Evolutionary conservation across 768 basidiomycete genomes (phyloP), one percentile per base, ranked within the genome.

Genomic region (Lyophyllum semitale): DNA sequence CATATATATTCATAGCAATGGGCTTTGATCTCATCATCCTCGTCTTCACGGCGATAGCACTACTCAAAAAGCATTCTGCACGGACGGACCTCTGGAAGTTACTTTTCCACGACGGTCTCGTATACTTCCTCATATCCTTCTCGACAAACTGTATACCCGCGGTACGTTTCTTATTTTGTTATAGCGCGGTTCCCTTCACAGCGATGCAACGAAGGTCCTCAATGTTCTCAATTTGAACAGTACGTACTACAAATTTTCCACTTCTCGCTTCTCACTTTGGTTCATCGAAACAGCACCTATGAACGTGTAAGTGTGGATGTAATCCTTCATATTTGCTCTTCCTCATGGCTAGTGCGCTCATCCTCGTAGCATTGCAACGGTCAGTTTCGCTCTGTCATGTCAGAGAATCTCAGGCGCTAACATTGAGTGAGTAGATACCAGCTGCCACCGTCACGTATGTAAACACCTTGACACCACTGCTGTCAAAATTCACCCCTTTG

Each of bases 71-170:
- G 37, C 81, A 80, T 60, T 79, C 82, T 18, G 72, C 77, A 4
- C 74, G 81, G 43, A 85, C 82, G 4, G 82, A 78, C 55, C 74
- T 90, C n/a, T 88, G 87, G 79, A 77, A 79, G 60, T 68, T 91
- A 44, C 79, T 91, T 48, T 88, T 89, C 71, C 77, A 80, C n/a
- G 88, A 89, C 61, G 88, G 89, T 18, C 71, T 91, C 42, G 81
- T 87, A 6, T 89, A 84, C 64, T 89, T 89, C 63, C 54, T 88
- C 25, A 72, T 87, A 37, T 81, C 87, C 1, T 88, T 87, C 58
- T 74, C 81, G 15, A 84, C 79, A 49, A 89, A 89, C 59, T 80
- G 81, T 54, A 74, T 88, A 48, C 87, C 87, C 32, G 88, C 89
- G 20, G 83, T 68, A n/a, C n/a, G 27, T 44, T 50, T 25, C 47